These are phyloP conservation scores for Stygiomarasmius scandens DNA, from an alignment of 1,284 basidiomycete species.

Conservation along the genomic window DNA sequence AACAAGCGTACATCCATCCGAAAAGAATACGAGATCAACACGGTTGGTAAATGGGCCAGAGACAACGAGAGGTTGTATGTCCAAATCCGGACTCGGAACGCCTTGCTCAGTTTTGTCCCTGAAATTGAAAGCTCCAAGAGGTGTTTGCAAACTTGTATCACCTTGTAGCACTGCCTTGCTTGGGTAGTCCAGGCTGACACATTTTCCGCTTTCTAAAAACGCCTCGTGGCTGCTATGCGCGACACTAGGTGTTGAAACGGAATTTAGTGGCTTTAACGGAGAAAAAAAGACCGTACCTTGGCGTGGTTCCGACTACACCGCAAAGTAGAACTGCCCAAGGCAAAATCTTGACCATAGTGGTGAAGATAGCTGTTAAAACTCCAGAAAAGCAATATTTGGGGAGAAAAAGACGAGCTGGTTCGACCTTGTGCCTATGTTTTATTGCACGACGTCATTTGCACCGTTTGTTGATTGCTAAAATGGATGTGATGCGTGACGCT, in stretches of 20 bases:
- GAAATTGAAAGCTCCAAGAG: neutral
- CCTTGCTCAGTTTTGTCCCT: neutral
- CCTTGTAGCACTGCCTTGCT: neutral
- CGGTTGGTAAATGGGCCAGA: slow-evolving; percentile 68
- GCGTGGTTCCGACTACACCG: neutral
- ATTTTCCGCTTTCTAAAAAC: neutral
- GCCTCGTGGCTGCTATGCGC: neutral
- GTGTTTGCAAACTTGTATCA: neutral
- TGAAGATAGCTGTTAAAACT: neutral
- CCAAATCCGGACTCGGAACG: slow-evolving; percentile 43
- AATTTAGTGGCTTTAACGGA: neutral
- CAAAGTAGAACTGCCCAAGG: neutral
- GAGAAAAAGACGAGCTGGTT: no score
- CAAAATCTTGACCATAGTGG: neutral
- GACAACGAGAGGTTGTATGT: slow-evolving; percentile 59
- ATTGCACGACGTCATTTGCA: no score
- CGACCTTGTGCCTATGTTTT: no score
- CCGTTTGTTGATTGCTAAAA: no score
- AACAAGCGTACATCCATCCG: slow-evolving; percentile 72
- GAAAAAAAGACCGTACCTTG: neutral
- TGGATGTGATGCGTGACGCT: no score
- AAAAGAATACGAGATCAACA: slow-evolving; percentile 80
- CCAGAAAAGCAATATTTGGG: no score
- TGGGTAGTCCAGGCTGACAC: neutral
- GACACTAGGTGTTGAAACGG: neutral